Conservation (phyloP, 371 early-diverging fungal genomes). For the Mortierella sp. region DNA sequence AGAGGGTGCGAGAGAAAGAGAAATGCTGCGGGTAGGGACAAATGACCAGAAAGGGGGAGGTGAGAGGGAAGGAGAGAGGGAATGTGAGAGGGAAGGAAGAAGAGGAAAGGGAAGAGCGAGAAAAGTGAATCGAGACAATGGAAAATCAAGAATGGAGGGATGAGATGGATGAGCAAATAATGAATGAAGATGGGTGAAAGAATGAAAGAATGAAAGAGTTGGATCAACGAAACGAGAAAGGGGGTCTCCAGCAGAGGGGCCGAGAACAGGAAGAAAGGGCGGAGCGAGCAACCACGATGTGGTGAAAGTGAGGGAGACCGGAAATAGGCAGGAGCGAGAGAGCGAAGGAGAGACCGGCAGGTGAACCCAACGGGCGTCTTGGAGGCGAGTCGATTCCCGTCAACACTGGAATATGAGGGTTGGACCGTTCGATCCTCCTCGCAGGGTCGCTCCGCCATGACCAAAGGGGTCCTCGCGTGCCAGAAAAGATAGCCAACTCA, state of each 20-base stretch:
- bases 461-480: too few species aligned
- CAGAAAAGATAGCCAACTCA: too few species aligned
- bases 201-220: background rate
- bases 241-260: background rate
- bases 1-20: background rate
- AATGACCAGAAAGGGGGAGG: too few species aligned
- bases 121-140: background rate
- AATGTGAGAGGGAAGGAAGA: background rate
- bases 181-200: background rate
- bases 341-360: background rate
- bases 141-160: background rate
- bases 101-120: background rate
- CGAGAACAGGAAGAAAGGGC: background rate
- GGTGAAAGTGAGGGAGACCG: background rate
- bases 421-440: too few species aligned
- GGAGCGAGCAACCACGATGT: background rate
- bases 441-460: too few species aligned
- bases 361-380: background rate
- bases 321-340: background rate
- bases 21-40: background rate
- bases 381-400: too few species aligned
- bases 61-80: slow-evolving; percentile 1
- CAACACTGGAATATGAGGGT: too few species aligned
- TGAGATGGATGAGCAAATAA: background rate
- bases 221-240: background rate